phyloP scores from a whole-genome alignment of 257 asterid species.

The Paulownia fortunei region DNA sequence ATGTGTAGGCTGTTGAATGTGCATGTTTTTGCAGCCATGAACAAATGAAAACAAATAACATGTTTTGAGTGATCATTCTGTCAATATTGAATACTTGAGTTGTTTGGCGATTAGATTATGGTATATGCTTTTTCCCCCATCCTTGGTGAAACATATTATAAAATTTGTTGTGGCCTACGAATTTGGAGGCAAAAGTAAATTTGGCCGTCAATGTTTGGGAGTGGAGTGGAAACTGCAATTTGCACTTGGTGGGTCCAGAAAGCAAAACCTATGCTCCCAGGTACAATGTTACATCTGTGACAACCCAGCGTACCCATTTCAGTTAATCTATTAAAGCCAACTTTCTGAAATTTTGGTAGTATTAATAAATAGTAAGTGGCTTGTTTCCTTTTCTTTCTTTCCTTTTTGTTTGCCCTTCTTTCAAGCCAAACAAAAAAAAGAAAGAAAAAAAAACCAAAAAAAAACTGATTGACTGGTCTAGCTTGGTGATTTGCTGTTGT shows the following conservation, averaged over 20 bases:
- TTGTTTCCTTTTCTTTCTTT: background rate
- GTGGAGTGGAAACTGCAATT: slow-evolving; percentile 22
- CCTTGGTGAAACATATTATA: background rate
- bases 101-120: background rate
- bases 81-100: background rate
- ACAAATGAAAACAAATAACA: background rate
- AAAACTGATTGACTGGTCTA: background rate
- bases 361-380: background rate
- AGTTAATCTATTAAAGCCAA: slow-evolving; percentile 26
- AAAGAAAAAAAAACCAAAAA: background rate
- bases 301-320: slow-evolving; percentile 27
- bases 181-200: slow-evolving; percentile 23
- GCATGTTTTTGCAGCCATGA: background rate
- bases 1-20: background rate
- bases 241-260: slow-evolving; percentile 44
- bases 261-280: slow-evolving; percentile 34
- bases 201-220: slow-evolving; percentile 27
- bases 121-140: background rate
- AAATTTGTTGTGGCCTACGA: slow-evolving; percentile 8
- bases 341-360: background rate
- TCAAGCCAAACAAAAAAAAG: background rate
- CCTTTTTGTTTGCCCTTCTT: too few relatives aligned
- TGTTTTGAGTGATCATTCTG: background rate
- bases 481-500: slow-evolving; percentile 28
- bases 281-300: slow-evolving; percentile 35